These are phyloP conservation scores for Kingdonia uniflora DNA, from an alignment of 164 flowering plant species.

Conservation along the genomic window DNA sequence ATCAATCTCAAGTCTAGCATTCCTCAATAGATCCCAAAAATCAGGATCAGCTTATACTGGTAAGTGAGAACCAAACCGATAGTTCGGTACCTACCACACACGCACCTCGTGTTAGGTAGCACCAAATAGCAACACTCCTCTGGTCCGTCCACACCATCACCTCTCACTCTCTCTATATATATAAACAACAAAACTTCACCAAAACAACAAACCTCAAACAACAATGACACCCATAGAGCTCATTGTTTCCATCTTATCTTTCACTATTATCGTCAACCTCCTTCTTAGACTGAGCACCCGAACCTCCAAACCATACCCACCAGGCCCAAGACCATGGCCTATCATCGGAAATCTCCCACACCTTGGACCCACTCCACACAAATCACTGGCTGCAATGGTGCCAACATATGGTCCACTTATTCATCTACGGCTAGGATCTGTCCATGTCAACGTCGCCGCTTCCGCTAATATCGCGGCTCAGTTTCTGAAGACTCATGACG, in stretches of 20 bases:
- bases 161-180: too few species aligned
- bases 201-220: too few species aligned
- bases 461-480: constrained; percentile 61
- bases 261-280: background rate
- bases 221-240: background rate
- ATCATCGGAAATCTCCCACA: constrained; percentile 85
- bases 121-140: too few species aligned
- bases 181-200: too few species aligned
- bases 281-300: background rate
- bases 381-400: constrained; percentile 48
- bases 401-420: constrained; percentile 60
- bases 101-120: too few species aligned
- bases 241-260: background rate
- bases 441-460: constrained; percentile 66
- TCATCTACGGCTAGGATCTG: constrained; percentile 63
- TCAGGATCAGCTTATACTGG: too few species aligned
- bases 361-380: constrained; percentile 70
- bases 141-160: too few species aligned
- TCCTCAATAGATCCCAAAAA: too few species aligned
- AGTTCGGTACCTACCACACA: too few species aligned
- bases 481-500: constrained; percentile 64
- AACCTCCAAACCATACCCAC: constrained; percentile 30
- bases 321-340: constrained; percentile 90
- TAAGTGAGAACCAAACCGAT: too few species aligned
- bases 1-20: too few species aligned